phyloP scores from a whole-genome alignment of 192 early-diverging fungal species.

The Mortierella claussenii region DNA sequence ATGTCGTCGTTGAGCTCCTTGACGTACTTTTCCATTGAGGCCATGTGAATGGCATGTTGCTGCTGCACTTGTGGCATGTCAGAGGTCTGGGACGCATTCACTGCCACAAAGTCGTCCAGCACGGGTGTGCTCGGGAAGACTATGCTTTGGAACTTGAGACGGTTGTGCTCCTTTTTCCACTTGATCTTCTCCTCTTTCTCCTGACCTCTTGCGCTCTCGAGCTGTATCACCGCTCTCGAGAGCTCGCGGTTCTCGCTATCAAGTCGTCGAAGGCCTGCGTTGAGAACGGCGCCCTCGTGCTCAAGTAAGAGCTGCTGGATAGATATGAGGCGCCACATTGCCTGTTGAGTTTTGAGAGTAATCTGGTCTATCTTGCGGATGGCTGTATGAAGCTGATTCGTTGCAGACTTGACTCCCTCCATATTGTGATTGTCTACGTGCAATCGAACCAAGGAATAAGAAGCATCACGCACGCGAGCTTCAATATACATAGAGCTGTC shows the following conservation, averaged over 20 bases:
- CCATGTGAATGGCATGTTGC: slow-evolving; percentile 5
- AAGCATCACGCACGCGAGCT: slow-evolving; percentile 42
- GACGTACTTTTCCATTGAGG: slow-evolving; percentile 28
- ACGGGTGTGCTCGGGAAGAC: slow-evolving; percentile 5
- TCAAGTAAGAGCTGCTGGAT: slow-evolving; percentile 27
- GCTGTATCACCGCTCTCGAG: slow-evolving; percentile 22
- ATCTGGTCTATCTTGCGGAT: slow-evolving; percentile 34
- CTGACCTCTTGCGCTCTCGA: slow-evolving; percentile 15
- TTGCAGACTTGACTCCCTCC: slow-evolving; percentile 19
- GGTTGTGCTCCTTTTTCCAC: slow-evolving; percentile 40
- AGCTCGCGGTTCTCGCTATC: slow-evolving; percentile 45
- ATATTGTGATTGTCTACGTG: slow-evolving; percentile 23
- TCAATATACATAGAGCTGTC: slow-evolving; percentile 36
- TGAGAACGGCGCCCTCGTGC: slow-evolving; percentile 43
- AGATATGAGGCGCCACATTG: slow-evolving; percentile 25
- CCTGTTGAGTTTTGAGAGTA: slow-evolving; percentile 20
- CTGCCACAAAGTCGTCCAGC: neutral
- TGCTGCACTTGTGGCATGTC: neutral
- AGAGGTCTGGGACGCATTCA: neutral
- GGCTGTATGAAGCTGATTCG: slow-evolving; percentile 15
- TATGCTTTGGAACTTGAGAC: slow-evolving; percentile 45
- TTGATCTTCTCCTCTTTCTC: slow-evolving; percentile 45
- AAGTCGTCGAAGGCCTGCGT: slow-evolving; percentile 26
- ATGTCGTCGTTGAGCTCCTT: slow-evolving; percentile 38
- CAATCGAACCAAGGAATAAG: slow-evolving; percentile 26